phyloP scores from a whole-genome alignment of 768 basidiomycete genomes.

The Boletus pseudopeckii region DNA sequence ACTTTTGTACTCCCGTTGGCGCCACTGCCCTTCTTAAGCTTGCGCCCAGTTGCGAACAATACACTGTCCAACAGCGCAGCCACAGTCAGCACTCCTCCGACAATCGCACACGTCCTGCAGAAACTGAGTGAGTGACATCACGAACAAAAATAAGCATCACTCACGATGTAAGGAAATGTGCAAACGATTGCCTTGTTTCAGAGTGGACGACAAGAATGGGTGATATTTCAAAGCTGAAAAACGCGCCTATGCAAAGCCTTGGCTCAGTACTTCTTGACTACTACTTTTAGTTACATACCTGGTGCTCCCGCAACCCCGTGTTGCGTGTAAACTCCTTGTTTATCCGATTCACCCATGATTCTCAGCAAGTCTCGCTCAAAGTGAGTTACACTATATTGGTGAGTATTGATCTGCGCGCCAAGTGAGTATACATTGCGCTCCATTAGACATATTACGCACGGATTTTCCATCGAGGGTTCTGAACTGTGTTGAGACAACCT shows the following conservation, averaged over 20 bases:
- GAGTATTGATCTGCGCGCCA: slow-evolving; percentile 63
- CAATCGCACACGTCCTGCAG: slow-evolving; percentile 88
- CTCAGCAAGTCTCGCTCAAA: slow-evolving; percentile 89
- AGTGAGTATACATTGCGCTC: slow-evolving; percentile 3
- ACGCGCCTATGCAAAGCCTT: slow-evolving; percentile 57
- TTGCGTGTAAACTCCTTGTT: slow-evolving; percentile 64
- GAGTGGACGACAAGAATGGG: slow-evolving; percentile 92
- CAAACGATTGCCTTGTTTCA: slow-evolving; percentile 91
- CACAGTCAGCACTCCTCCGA: slow-evolving; percentile 95
- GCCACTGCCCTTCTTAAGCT: slow-evolving; percentile 58
- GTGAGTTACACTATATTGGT: slow-evolving; percentile 94
- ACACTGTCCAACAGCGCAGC: slow-evolving; percentile 85
- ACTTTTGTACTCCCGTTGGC: slow-evolving; percentile 31
- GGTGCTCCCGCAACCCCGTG: slow-evolving; percentile 77
- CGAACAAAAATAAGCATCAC: slow-evolving; percentile 30
- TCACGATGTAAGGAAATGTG: slow-evolving; percentile 96
- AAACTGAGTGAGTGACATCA: background rate
- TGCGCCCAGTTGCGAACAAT: slow-evolving; percentile 77
- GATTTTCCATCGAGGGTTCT: slow-evolving; percentile 71
- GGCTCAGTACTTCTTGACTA: background rate
- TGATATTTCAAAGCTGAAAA: slow-evolving; percentile 96
- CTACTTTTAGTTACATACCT: slow-evolving; percentile 29
- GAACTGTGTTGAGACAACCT: slow-evolving; percentile 96
- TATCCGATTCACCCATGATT: slow-evolving; percentile 55
- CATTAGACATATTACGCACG: slow-evolving; percentile 37